These are phyloP conservation scores for Eremochloa ophiuroides DNA, from an alignment of 176 grass and related monocot genomes.

Conservation along the genomic window DNA sequence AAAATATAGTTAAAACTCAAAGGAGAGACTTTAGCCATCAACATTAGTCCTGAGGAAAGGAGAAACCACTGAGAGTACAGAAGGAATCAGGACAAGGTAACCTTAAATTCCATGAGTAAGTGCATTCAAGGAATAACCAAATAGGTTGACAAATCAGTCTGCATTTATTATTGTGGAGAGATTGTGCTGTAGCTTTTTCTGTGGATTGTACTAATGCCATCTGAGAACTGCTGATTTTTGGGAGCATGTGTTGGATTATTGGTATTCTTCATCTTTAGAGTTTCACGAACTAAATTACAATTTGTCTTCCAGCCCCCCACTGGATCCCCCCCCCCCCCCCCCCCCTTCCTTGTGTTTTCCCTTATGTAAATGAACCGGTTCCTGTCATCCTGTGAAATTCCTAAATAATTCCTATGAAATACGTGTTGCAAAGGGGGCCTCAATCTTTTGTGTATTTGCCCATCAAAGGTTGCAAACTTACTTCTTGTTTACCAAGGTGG, in stretches of 20 bases:
- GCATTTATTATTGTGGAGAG: neutral
- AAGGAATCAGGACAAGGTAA: constrained; percentile 99
- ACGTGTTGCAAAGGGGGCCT: too few species aligned
- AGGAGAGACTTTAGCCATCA: constrained; percentile 71
- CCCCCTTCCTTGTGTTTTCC: too few species aligned
- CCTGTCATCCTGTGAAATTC: too few species aligned
- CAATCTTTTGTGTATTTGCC: too few species aligned
- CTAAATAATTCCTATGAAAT: too few species aligned
- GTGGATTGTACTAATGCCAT: neutral
- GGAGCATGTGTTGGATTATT: neutral
- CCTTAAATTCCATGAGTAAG: neutral
- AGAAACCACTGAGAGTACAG: constrained; percentile 69
- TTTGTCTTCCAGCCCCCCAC: neutral
- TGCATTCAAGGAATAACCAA: neutral
- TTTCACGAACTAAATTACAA: neutral
- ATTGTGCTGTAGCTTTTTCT: neutral
- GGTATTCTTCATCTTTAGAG: neutral
- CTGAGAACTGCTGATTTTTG: neutral
- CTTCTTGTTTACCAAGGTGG: too few species aligned
- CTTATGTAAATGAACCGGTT: too few species aligned
- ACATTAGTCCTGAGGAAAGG: constrained; percentile 88
- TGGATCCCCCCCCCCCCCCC: too few species aligned
- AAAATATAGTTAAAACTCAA: constrained; percentile 62
- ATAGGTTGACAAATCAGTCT: neutral
- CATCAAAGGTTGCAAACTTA: too few species aligned